These are phyloP conservation scores for Yamadazyma endophytica DNA, from an alignment of 805 yeast genomes.

Conservation along the genomic window DNA sequence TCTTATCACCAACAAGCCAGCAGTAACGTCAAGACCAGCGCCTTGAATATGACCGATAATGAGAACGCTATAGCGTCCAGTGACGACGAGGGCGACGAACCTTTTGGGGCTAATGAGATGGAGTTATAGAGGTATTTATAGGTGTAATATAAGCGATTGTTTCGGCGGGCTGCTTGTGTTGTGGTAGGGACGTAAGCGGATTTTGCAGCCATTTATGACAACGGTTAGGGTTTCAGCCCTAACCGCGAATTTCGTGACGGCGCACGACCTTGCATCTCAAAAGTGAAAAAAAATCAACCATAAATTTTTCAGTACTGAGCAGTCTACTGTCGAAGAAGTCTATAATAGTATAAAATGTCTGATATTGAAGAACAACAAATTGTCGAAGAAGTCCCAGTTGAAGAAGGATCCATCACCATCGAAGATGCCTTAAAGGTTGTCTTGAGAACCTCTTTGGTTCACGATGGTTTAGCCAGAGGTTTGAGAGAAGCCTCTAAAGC, in stretches of 20 bases:
- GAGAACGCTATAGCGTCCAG: constrained; percentile 36
- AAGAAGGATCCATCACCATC: constrained; percentile 86
- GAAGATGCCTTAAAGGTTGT: constrained; percentile 99
- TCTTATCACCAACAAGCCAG: constrained; percentile 12
- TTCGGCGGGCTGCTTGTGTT: too few species aligned
- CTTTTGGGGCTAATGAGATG: constrained; percentile 43
- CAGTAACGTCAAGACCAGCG: constrained; percentile 1
- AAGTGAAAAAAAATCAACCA: constrained; percentile 4
- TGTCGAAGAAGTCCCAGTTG: constrained; percentile 80
- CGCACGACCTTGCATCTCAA: too few species aligned
- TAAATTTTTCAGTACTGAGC: constrained; percentile 47
- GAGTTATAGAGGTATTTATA: constrained; percentile 22
- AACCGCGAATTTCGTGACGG: constrained; percentile 6
- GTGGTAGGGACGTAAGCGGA: too few species aligned
- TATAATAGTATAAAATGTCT: constrained; percentile 55
- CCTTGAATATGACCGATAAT: constrained; percentile 7
- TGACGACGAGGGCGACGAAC: constrained; percentile 35
- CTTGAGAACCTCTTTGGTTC: constrained; percentile 94
- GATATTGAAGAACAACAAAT: constrained; percentile 88
- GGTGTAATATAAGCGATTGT: too few species aligned
- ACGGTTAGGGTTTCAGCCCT: constrained; percentile 17
- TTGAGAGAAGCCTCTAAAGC: constrained; percentile 99
- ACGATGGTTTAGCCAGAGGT: constrained; percentile 99
- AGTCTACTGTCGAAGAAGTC: constrained; percentile 75
- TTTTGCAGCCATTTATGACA: too few species aligned